Evolutionary conservation across 371 early-diverging fungal species (phyloP), one percentile per base, ranked within the genome.

Genomic region (Fennellomyces sp.): DNA sequence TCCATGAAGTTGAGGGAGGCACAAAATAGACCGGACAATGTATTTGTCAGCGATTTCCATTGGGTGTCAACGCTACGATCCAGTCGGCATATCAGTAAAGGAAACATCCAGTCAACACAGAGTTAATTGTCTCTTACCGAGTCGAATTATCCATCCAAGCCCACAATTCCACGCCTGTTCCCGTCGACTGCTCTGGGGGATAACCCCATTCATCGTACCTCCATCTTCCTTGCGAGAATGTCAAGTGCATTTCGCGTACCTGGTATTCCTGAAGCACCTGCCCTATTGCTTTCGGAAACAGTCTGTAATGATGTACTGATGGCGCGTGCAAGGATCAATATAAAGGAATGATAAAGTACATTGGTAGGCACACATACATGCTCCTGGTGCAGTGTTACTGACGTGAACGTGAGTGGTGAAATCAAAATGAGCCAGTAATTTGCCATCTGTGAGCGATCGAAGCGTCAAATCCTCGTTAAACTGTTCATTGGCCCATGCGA

Each of bases 1-100:
- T 94, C 94, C 47, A 96, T 90, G 60, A 92, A 95, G 69, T 97
- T 96, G 25, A 98, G 82, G 10, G 98, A 98, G 1, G 96, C 96
- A 69, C 98, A 97, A 60, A 95, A 97, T 42, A 97, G 72, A 2
- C 97, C 97, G 2, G 96, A 91, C 25, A 96, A 80, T 0, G 95
- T 88, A 67, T 95, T 93, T n/a, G 94, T 91, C 58, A 97, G 69
- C 4, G 91, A 88, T 42, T 82, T 86, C 98, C 98, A 97, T 39
- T 84, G 74, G 28, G 60, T 61, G 29, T 91, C 85, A 3, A 87
- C 72, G 38, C 91, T 92, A 48, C 10, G 13, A 31, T 21, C 17
- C 29, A 33, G 27, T 23, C 11, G n/a, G 35, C 17, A 58, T 25
- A n/a, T 41, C 21, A 41, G 21, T 42, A 15, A 56, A 8, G 3